Conservation (phyloP, 208 protist species). For the Acanthamoeba royreba region DNA sequence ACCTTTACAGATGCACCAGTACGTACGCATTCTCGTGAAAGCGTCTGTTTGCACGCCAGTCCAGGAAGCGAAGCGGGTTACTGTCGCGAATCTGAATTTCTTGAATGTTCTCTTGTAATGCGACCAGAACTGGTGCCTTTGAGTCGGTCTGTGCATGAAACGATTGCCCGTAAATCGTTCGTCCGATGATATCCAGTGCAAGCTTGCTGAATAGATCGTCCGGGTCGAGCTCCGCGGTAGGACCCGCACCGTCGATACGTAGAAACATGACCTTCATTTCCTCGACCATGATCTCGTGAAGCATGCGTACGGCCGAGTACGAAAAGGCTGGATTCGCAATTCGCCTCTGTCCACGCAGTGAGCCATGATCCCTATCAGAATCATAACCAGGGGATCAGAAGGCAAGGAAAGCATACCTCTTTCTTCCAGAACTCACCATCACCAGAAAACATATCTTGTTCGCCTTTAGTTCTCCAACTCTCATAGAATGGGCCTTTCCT, state of each 20-base stretch:
- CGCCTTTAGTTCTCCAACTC: not conserved
- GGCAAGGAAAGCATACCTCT: too few relatives aligned
- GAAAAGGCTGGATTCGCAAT: not conserved
- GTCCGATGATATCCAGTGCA: not conserved
- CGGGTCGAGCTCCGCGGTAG: not conserved
- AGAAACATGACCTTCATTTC: not conserved
- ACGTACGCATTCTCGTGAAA: not conserved
- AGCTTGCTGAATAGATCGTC: conserved; percentile 4
- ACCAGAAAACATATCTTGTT: not conserved
- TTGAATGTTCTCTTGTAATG: not conserved
- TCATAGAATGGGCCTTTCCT: not conserved
- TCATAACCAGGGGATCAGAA: too few relatives aligned
- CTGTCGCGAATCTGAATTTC: not conserved
- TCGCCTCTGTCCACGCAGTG: too few relatives aligned
- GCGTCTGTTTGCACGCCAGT: not conserved
- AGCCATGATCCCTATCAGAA: too few relatives aligned
- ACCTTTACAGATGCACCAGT: not conserved
- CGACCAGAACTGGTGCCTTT: not conserved
- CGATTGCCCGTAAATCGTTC: not conserved
- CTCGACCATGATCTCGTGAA: conserved; percentile 3
- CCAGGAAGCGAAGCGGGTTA: not conserved
- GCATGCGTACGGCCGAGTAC: not conserved
- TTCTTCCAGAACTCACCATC: conserved; percentile 1
- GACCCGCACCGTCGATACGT: not conserved
- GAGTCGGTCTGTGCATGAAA: not conserved